phyloP scores from a whole-genome alignment of 257 asterid genomes.

The Petunia secreta region DNA sequence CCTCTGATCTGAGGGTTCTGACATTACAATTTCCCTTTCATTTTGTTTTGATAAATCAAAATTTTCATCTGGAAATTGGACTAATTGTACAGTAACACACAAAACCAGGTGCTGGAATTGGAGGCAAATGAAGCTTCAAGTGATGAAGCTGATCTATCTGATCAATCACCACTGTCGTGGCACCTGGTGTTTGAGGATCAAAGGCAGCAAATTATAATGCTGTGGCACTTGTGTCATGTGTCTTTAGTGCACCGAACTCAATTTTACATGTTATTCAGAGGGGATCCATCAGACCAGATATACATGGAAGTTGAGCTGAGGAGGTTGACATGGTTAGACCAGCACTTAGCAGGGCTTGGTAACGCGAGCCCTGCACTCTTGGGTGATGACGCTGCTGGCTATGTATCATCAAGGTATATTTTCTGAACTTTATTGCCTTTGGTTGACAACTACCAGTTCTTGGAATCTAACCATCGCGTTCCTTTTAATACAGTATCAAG shows the following conservation, averaged over 20 bases:
- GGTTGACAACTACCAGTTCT: neutral
- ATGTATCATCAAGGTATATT: slow-evolving; percentile 77
- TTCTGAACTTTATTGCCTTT: neutral
- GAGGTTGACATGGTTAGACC: slow-evolving; percentile 91
- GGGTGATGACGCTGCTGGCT: slow-evolving; percentile 90
- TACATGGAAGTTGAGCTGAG: slow-evolving; percentile 93
- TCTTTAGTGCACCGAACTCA: slow-evolving; percentile 90
- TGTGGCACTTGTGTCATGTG: slow-evolving; percentile 97
- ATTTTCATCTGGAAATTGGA: neutral
- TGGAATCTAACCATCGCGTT: neutral
- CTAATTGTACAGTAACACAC: neutral
- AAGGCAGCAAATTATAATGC: slow-evolving; percentile 81
- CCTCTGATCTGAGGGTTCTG: neutral
- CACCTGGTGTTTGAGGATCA: slow-evolving; percentile 71
- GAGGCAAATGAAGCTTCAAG: slow-evolving; percentile 66
- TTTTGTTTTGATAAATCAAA: neutral
- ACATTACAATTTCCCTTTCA: slow-evolving; percentile 38
- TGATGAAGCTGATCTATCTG: slow-evolving; percentile 57
- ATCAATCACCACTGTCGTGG: slow-evolving; percentile 67
- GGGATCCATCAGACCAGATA: slow-evolving; percentile 86
- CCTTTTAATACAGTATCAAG: slow-evolving; percentile 60
- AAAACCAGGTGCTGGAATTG: slow-evolving; percentile 78
- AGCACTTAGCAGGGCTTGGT: slow-evolving; percentile 84
- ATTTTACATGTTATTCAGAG: slow-evolving; percentile 74
- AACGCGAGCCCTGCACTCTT: slow-evolving; percentile 98